Percentiles rank a stretch among this genome's conserved stretches.
These are phyloP conservation scores for Kwoniella shandongensis DNA, from an alignment of 768 basidiomycete species.

Conservation along the genomic window DNA sequence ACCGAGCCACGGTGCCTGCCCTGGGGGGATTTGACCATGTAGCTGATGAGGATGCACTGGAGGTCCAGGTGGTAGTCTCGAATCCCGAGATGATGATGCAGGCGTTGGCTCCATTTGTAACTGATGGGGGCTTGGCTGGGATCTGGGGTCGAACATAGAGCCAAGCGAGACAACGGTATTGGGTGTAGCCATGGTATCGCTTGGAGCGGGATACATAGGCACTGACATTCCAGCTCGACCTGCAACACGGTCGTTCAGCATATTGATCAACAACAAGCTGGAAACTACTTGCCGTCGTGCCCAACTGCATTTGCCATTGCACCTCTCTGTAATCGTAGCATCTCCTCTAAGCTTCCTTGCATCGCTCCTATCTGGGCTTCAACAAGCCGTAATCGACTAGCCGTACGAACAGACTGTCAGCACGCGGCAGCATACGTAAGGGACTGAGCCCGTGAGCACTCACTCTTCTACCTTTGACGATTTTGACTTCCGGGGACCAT, in stretches of 20 bases:
- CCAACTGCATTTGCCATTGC: background rate
- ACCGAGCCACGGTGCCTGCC: too few relatives aligned
- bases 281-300: background rate
- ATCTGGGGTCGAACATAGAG: constrained; percentile 6
- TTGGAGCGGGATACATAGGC: background rate
- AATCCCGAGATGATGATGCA: too few relatives aligned
- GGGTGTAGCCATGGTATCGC: background rate
- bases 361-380: constrained; percentile 43
- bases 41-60: background rate
- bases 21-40: background rate
- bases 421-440: background rate
- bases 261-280: too few relatives aligned
- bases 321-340: constrained; percentile 36
- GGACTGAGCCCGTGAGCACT: constrained; percentile 2
- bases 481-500: constrained; percentile 44
- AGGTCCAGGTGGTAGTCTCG: too few relatives aligned
- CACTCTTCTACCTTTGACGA: constrained; percentile 46
- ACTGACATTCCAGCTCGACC: background rate
- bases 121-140: too few relatives aligned
- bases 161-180: constrained; percentile 1
- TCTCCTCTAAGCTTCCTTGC: constrained; percentile 36
- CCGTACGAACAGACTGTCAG: background rate
- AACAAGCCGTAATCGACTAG: constrained; percentile 39
- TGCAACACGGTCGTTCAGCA: too few relatives aligned
- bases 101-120: too few relatives aligned